A percentile compares a stretch with the other conserved stretches of the same genome.
These are phyloP conservation scores for Pleurotus platypus DNA, from an alignment of 768 basidiomycete genomes.

Conservation along the genomic window DNA sequence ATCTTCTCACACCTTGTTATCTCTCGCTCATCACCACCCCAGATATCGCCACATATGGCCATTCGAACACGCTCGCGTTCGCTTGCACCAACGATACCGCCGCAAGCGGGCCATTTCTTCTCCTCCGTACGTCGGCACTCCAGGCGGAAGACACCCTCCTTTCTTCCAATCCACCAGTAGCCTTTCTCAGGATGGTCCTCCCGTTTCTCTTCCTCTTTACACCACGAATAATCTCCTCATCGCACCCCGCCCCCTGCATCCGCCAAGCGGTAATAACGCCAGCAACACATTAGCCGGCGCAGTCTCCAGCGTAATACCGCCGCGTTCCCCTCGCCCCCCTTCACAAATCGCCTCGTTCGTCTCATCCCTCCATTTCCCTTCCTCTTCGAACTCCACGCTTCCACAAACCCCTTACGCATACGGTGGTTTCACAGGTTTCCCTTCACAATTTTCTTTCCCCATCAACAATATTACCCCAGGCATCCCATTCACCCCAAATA, in stretches of 20 bases:
- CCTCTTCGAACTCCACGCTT: not conserved
- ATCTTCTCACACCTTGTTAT: not conserved
- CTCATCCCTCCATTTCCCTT: not conserved
- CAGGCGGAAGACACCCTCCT: not conserved
- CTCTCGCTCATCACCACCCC: not conserved
- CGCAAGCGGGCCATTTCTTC: slow-evolving; percentile 7
- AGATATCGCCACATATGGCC: slow-evolving; percentile 98
- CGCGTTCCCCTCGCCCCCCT: not conserved
- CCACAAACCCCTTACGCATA: too few species aligned
- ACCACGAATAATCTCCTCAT: not conserved
- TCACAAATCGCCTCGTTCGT: slow-evolving; percentile 3
- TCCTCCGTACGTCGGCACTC: not conserved
- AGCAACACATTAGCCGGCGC: not conserved
- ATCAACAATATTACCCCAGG: not conserved
- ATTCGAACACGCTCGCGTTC: slow-evolving; percentile 90
- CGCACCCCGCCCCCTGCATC: not conserved
- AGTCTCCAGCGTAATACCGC: not conserved
- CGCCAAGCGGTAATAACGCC: too few species aligned
- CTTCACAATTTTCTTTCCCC: not conserved
- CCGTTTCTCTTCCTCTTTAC: not conserved
- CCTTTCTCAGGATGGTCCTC: not conserved
- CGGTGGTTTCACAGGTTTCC: too few species aligned
- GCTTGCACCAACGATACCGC: slow-evolving; percentile 39
- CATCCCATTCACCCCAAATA: slow-evolving; percentile 10
- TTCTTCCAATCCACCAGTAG: not conserved